These are phyloP conservation scores for Candida nonsorbophila DNA, from an alignment of 805 yeast genomes.

Conservation along the genomic window DNA sequence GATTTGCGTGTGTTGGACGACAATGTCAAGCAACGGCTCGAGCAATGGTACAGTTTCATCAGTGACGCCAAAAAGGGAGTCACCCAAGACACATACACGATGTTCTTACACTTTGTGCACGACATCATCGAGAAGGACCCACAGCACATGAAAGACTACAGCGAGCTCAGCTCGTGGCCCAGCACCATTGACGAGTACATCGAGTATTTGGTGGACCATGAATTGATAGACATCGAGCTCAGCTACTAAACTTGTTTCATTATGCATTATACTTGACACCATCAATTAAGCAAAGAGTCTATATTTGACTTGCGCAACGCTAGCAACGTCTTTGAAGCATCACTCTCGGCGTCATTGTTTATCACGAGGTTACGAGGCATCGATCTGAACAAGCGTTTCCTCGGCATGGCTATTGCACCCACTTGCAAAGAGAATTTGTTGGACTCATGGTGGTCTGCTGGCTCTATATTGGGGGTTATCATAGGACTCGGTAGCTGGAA, in stretches of 20 bases:
- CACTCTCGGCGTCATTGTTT: conserved; percentile 15
- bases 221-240: too few species aligned
- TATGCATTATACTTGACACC: too few species aligned
- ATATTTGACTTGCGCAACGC: conserved; percentile 37
- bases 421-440: conserved; percentile 31
- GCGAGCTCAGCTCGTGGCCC: conserved; percentile 90
- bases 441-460: conserved; percentile 7
- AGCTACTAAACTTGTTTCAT: too few species aligned
- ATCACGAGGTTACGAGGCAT: conserved; percentile 19
- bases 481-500: conserved; percentile 12
- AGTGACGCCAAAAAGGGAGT: conserved; percentile 43
- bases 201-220: conserved; percentile 42
- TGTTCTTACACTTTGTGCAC: conserved; percentile 64
- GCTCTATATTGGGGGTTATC: conserved; percentile 11
- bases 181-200: conserved; percentile 79
- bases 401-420: conserved; percentile 29
- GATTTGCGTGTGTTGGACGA: conserved; percentile 11
- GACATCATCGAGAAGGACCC: conserved; percentile 48
- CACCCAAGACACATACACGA: conserved; percentile 77
- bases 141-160: conserved; percentile 47
- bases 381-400: conserved; percentile 25
- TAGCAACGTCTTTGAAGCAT: conserved; percentile 33
- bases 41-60: conserved; percentile 59
- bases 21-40: conserved; percentile 23
- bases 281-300: conserved; percentile 34